Percentiles rank a stretch among this genome's conserved stretches.
Conservation (phyloP, 1,139 yeast species). For the Entelexis paramagnoliae region DNA sequence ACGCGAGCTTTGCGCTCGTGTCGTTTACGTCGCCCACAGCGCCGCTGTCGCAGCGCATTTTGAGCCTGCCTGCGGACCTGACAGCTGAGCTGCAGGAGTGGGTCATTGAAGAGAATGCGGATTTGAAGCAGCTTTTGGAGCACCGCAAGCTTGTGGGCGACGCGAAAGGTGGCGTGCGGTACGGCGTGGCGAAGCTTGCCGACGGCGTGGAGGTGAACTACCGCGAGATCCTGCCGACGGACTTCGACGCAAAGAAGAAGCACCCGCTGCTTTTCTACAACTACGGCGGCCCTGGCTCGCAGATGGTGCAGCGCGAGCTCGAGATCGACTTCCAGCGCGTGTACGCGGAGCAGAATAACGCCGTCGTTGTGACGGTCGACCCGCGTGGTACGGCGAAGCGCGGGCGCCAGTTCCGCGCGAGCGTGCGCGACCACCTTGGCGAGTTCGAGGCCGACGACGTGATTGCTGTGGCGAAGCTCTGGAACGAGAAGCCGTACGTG, state of each 20-base stretch:
- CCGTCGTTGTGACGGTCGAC: conserved; percentile 72
- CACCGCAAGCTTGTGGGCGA: conserved; percentile 46
- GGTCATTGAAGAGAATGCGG: conserved; percentile 32
- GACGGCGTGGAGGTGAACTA: conserved; percentile 45
- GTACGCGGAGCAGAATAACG: conserved; percentile 51
- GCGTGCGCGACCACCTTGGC: conserved; percentile 64
- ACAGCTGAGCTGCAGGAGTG: conserved; percentile 30
- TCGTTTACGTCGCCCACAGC: conserved; percentile 53
- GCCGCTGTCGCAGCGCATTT: conserved; percentile 50
- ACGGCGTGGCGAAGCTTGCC: conserved; percentile 41
- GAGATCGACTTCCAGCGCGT: conserved; percentile 57
- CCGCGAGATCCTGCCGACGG: conserved; percentile 65
- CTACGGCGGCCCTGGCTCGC: conserved; percentile 95
- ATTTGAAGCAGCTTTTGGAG: conserved; percentile 28
- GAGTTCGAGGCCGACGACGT: conserved; percentile 83
- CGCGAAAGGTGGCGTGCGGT: conserved; percentile 30
- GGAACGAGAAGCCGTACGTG: conserved; percentile 46
- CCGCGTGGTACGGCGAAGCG: conserved; percentile 92
- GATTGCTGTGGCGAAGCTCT: conserved; percentile 51
- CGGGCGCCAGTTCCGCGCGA: conserved; percentile 66
- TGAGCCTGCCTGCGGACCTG: conserved; percentile 35
- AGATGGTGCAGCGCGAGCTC: conserved; percentile 48
- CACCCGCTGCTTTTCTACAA: conserved; percentile 76
- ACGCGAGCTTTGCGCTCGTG: conserved; percentile 47
- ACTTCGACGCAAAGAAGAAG: conserved; percentile 43